Conservation (phyloP, 495 filamentous ascomycete species). For the Penicillium desertorum region DNA sequence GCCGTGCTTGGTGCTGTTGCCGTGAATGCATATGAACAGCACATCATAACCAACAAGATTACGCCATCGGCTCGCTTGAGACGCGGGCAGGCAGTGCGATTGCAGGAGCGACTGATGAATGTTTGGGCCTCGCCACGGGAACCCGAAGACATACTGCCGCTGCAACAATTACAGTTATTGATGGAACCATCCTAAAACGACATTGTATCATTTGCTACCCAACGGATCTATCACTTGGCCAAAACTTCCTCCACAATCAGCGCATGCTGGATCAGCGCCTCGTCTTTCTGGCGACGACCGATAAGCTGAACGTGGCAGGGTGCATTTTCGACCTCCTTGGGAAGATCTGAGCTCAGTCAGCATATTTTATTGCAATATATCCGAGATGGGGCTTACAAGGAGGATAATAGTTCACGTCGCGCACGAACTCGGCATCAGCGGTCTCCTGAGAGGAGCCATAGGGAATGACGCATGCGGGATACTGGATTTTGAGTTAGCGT, state of each 20-base stretch:
- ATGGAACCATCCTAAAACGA: no score
- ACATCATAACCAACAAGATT: no score
- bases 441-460: background rate
- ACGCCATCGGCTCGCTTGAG: no score
- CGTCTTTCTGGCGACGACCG: background rate
- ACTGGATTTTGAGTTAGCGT: conserved; percentile 21
- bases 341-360: background rate
- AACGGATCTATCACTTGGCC: background rate
- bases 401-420: background rate
- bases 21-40: no score
- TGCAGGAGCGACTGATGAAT: no score
- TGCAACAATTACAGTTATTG: no score
- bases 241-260: background rate
- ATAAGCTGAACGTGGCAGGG: background rate
- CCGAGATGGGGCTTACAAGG: background rate
- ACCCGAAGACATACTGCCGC: no score
- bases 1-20: no score
- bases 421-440: background rate
- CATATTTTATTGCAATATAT: background rate
- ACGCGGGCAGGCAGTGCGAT: no score
- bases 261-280: background rate
- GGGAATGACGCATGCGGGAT: conserved; percentile 38
- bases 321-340: background rate
- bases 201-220: no score
- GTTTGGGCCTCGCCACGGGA: no score